Conservation (phyloP, 768 basidiomycete genomes). For the Fomitopsis serialis region DNA sequence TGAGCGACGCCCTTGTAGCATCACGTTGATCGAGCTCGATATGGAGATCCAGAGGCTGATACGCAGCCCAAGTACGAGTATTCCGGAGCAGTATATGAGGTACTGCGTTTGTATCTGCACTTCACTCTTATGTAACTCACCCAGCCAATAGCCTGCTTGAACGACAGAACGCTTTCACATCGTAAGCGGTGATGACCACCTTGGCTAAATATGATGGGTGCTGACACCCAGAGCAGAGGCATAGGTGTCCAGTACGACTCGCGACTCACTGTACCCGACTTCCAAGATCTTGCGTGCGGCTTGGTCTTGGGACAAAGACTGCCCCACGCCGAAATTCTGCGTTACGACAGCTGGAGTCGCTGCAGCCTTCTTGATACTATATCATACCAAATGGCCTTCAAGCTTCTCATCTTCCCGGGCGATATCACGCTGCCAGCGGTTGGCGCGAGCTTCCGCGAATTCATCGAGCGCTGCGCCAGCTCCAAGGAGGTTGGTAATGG, state of each 20-base stretch:
- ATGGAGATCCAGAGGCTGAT: conserved; percentile 51
- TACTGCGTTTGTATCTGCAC: not conserved
- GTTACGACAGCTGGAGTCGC: conserved; percentile 45
- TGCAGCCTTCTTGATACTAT: conserved; percentile 50
- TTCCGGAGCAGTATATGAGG: not conserved
- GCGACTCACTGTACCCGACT: conserved; percentile 36
- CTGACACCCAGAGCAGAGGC: conserved; percentile 47
- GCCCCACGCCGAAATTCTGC: conserved; percentile 42
- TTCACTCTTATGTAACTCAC: too few species aligned
- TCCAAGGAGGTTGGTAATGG: too few species aligned
- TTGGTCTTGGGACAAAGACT: conserved; percentile 49
- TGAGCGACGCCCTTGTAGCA: conserved; percentile 63
- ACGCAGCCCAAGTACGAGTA: not conserved
- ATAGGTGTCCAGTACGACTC: conserved; percentile 48
- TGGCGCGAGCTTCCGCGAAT: not conserved
- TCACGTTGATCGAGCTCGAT: conserved; percentile 71
- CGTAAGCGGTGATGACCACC: too few species aligned
- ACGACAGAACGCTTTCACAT: not conserved
- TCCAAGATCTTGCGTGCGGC: conserved; percentile 31
- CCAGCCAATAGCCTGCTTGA: not conserved
- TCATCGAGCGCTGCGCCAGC: not conserved
- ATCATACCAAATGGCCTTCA: conserved; percentile 48
- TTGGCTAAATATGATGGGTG: conserved; percentile 18
- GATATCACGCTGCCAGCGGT: conserved; percentile 14
- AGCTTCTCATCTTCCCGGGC: conserved; percentile 50